Evolutionary conservation across 2,329 filamentous ascomycete genomes (phyloP), one percentile per base, ranked within the genome.

Genomic region (Neopestalotiopsis rosae): DNA sequence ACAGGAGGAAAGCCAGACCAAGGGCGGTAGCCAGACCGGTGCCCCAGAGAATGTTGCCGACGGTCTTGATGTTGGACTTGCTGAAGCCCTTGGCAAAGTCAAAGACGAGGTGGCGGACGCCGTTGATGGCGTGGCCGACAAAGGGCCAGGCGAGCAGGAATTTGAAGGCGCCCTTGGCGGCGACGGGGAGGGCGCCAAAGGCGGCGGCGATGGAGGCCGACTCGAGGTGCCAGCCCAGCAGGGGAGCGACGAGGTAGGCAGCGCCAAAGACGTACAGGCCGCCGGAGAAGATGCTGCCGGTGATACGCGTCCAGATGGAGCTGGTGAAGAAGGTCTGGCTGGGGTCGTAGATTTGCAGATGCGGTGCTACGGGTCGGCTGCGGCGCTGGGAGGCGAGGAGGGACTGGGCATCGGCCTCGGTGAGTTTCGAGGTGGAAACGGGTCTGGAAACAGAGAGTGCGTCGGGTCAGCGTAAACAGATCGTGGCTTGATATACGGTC

Each of bases 321-420:
- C 90, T 91, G 74, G 87, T 87, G 81, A 93, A 91, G 91, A 91
- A 97, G 75, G 94, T 96, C 83, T 98, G 92, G 81, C 94, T 90
- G 70, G 92, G 89, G 81, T 90, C 88, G 90, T 98, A 98, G 88
- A 97, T 95, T 77, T 84, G 80, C 72, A 98, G 89, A 80, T 98
- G 94, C 67, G 95, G 95, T 61, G 94, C 88, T 76, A 97, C 87
- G 79, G 95, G 95, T 66, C 95, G 95, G 77, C 87, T 83, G 68
- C 91, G 87, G 76, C 95, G 95, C 86, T 98, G 95, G 78, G 89
- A 85, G 76, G 88, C 91, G 79, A 98, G 93, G 82, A 97, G 89
- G 74, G 87, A 79, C 72, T 88, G 76, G 72, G 82, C 88, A 71
- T 91, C 85, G 66, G 81, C 74, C 66, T 83, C 80, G 70, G 87